Evolutionary conservation across 129 eudicot genomes (phyloP).

Genomic region (Pulicaria dysenterica): DNA sequence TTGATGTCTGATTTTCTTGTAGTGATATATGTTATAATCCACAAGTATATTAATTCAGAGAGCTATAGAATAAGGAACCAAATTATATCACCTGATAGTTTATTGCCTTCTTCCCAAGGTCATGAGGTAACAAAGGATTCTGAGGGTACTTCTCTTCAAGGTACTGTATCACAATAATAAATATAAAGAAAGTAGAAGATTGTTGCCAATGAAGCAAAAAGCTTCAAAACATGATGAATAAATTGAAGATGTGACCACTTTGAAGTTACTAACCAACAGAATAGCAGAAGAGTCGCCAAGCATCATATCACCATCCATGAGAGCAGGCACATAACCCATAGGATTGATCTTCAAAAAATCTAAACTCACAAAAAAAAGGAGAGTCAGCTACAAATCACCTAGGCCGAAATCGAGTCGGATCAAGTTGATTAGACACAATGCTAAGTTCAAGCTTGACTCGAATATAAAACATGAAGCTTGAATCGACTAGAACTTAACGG

Average conservation of each 20-base stretch:
- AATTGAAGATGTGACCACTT: neutral
- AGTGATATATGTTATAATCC: too few species aligned
- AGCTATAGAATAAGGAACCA: neutral
- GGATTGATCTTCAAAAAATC: slow-evolving; percentile 80
- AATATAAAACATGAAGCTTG: too few species aligned
- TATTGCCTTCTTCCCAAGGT: slow-evolving; percentile 57
- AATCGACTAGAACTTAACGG: too few species aligned
- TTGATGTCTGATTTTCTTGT: too few species aligned
- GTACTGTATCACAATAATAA: slow-evolving; percentile 43
- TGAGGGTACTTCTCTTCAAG: slow-evolving; percentile 86
- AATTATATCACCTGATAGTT: slow-evolving; percentile 63
- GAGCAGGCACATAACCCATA: slow-evolving; percentile 66
- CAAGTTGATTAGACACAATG: neutral
- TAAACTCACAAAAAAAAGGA: slow-evolving; percentile 22
- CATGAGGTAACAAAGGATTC: slow-evolving; percentile 66
- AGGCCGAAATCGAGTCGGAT: neutral
- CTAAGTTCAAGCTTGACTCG: too few species aligned
- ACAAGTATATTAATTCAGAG: too few species aligned
- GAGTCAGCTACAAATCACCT: neutral
- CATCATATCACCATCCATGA: slow-evolving; percentile 56
- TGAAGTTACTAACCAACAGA: slow-evolving; percentile 53
- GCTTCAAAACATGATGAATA: neutral
- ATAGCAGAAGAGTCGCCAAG: slow-evolving; percentile 77
- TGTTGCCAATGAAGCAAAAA: too few species aligned
- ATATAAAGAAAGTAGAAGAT: neutral